Percentiles rank a stretch among this genome's conserved stretches.
Evolutionary conservation across 2,329 filamentous ascomycete species (phyloP).

Genomic region (Daldinia eschscholtzii): DNA sequence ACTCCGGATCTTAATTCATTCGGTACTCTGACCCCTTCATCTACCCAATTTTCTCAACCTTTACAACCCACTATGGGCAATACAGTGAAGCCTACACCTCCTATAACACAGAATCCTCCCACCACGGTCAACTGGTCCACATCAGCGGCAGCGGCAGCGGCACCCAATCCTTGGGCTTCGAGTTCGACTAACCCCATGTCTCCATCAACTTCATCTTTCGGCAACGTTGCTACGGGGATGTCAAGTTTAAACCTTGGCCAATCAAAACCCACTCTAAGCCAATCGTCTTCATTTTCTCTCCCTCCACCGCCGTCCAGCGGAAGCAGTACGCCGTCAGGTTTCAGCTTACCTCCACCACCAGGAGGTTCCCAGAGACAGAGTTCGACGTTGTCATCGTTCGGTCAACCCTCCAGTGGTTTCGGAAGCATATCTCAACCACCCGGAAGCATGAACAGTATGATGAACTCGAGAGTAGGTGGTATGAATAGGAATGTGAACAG

Average conservation of each 20-base stretch:
- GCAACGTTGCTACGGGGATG: constrained; percentile 60
- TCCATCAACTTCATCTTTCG: constrained; percentile 53
- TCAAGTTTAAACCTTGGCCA: constrained; percentile 63
- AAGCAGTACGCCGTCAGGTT: constrained; percentile 54
- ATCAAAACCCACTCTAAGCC: constrained; percentile 54
- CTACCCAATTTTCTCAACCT: constrained; percentile 74
- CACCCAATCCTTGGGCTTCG: constrained; percentile 64
- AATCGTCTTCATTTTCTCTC: constrained; percentile 67
- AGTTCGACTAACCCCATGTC: constrained; percentile 52
- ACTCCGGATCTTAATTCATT: constrained; percentile 70
- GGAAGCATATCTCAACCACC: constrained; percentile 38
- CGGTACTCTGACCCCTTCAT: constrained; percentile 67
- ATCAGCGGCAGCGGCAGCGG: constrained; percentile 53
- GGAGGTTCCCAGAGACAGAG: constrained; percentile 50
- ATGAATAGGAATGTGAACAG: constrained; percentile 47
- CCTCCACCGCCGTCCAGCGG: constrained; percentile 64
- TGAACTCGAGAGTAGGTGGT: constrained; percentile 37
- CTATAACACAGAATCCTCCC: constrained; percentile 56
- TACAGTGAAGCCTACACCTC: constrained; percentile 34
- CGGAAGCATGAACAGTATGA: constrained; percentile 45
- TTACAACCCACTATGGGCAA: constrained; percentile 59
- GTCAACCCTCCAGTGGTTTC: constrained; percentile 41
- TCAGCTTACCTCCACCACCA: constrained; percentile 64
- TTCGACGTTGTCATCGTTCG: constrained; percentile 47
- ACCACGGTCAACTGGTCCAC: constrained; percentile 54